Evolutionary conservation across 306 rosid species (phyloP).

Genomic region (Cucurbita ficifolia): DNA sequence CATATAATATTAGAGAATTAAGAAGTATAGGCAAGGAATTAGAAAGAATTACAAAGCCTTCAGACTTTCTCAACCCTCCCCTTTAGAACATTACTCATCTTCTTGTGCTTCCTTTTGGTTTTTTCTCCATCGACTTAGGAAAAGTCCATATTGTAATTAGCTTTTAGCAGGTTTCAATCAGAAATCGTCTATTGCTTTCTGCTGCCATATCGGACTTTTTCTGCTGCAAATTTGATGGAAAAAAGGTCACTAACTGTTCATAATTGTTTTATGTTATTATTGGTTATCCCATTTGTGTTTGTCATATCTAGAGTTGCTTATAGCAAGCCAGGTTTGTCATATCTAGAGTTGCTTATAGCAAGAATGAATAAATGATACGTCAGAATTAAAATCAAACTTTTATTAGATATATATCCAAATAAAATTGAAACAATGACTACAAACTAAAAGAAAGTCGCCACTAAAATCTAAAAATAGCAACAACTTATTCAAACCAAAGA

Average conservation of each 20-base stretch:
- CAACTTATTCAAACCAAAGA: too few species aligned
- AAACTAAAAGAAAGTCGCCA: too few species aligned
- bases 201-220: neutral
- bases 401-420: too few species aligned
- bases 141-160: conserved; percentile 5
- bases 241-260: neutral
- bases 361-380: too few species aligned
- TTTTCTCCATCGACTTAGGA: neutral
- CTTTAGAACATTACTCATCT: neutral
- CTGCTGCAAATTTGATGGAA: neutral
- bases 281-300: too few species aligned
- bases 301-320: too few species aligned
- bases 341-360: too few species aligned
- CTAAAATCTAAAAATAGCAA: too few species aligned
- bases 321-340: too few species aligned
- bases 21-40: neutral
- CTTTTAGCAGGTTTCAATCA: neutral
- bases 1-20: neutral
- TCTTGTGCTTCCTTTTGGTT: neutral
- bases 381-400: too few species aligned
- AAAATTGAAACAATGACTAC: too few species aligned
- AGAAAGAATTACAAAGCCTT: conserved; percentile 1
- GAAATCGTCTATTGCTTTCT: neutral
- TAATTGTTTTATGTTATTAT: neutral
- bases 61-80: neutral